Evolutionary conservation across 768 basidiomycete species (phyloP).

Genomic region (Tricholoma furcatifolium): DNA sequence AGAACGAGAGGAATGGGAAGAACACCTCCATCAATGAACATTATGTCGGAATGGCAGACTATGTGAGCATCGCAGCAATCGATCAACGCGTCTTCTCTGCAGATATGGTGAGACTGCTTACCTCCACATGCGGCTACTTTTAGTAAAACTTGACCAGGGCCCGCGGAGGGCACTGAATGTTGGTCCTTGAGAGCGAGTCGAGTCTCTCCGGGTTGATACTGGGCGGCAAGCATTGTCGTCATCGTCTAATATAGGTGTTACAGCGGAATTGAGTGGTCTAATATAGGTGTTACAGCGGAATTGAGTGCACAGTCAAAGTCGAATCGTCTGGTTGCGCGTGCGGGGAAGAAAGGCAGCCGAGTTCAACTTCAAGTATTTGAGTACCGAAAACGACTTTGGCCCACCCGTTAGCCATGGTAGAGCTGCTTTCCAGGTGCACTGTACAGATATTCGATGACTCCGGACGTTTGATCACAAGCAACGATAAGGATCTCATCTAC

Average conservation of each 20-base stretch:
- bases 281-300: too few species aligned
- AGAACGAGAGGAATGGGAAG: slow-evolving; percentile 9
- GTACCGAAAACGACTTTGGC: too few species aligned
- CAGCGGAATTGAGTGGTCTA: background rate
- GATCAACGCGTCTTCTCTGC: too few species aligned
- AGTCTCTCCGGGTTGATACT: slow-evolving; percentile 6
- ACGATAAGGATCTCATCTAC: too few species aligned
- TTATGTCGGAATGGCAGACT: slow-evolving; percentile 11
- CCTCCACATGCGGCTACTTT: slow-evolving; percentile 11
- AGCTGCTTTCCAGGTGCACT: too few species aligned
- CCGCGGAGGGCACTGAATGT: slow-evolving; percentile 3
- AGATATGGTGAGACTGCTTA: background rate
- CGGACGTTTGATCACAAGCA: too few species aligned
- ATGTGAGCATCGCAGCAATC: background rate
- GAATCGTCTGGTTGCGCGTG: too few species aligned
- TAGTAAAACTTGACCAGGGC: slow-evolving; percentile 8
- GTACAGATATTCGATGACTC: too few species aligned
- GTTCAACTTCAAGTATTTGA: too few species aligned
- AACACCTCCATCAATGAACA: slow-evolving; percentile 8
- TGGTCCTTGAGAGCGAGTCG: slow-evolving; percentile 4
- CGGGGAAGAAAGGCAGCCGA: too few species aligned
- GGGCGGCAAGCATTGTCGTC: slow-evolving; percentile 8
- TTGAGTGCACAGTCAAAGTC: too few species aligned
- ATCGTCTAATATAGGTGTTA: background rate
- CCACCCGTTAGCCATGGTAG: too few species aligned